Conservation (phyloP, 2,329 filamentous ascomycete species). For the Coniella vitis region DNA sequence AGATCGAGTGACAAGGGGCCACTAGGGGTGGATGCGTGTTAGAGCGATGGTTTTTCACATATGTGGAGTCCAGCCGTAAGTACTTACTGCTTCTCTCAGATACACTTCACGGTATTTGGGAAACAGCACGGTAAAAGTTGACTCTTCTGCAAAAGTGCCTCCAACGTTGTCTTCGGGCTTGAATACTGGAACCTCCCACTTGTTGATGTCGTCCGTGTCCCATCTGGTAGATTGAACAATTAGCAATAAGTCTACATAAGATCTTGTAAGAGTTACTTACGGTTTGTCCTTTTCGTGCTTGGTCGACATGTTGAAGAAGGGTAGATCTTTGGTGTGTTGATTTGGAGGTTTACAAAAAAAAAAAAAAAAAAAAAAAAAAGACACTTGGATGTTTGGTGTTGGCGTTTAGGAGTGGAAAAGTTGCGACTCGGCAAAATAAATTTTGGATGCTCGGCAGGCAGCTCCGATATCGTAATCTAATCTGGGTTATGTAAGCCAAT, state of each 20-base stretch:
- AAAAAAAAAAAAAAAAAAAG: too few relatives aligned
- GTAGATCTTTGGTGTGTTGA: background rate
- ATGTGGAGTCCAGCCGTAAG: background rate
- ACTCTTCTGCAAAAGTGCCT: constrained; percentile 88
- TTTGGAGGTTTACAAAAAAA: background rate
- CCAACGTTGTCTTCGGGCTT: constrained; percentile 76
- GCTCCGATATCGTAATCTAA: background rate
- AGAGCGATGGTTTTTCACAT: constrained; percentile 9
- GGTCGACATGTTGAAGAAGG: constrained; percentile 61
- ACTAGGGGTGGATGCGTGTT: constrained; percentile 30
- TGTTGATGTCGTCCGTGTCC: constrained; percentile 96
- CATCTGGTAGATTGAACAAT: constrained; percentile 35
- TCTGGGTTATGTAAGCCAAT: constrained; percentile 1
- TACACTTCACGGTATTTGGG: constrained; percentile 97
- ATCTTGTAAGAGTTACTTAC: background rate
- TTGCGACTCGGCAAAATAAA: background rate
- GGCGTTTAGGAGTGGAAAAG: background rate
- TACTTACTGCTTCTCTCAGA: constrained; percentile 61
- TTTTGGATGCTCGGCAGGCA: constrained; percentile 3
- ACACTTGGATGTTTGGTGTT: background rate
- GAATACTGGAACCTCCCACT: constrained; percentile 90
- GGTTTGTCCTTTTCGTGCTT: constrained; percentile 86
- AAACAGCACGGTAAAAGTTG: constrained; percentile 79
- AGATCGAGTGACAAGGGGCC: constrained; percentile 82
- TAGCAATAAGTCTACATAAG: background rate